A percentile compares a stretch with the other conserved stretches of the same genome.
These are phyloP conservation scores for Pseudopithomyces chartarum DNA, from an alignment of 2,329 filamentous ascomycete genomes.

Conservation along the genomic window DNA sequence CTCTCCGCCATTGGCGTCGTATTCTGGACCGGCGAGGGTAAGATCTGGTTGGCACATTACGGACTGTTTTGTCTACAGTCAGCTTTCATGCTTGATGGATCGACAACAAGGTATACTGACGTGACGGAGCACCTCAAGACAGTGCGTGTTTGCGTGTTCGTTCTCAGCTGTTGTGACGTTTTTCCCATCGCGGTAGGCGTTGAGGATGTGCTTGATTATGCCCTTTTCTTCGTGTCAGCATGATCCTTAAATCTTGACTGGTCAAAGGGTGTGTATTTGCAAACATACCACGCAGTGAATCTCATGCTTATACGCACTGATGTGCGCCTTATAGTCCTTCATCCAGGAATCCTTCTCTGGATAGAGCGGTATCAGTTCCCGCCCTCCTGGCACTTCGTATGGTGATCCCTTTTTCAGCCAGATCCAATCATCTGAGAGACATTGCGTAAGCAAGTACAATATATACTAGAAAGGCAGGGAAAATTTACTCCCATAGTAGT, in stretches of 20 bases:
- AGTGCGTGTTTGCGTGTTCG: too few relatives aligned
- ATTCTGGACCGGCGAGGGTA: background rate
- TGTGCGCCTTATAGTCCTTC: background rate
- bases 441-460: background rate
- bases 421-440: background rate
- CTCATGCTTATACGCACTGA: conserved; percentile 1
- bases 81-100: too few relatives aligned
- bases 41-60: conserved; percentile 2
- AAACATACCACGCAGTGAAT: background rate
- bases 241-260: too few relatives aligned
- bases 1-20: background rate
- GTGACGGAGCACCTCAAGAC: too few relatives aligned
- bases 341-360: background rate
- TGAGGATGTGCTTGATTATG: too few relatives aligned
- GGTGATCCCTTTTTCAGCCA: background rate
- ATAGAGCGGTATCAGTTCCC: background rate
- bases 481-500: too few relatives aligned
- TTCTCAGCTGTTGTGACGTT: too few relatives aligned
- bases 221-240: too few relatives aligned
- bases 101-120: too few relatives aligned
- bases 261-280: background rate
- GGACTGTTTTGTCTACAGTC: background rate
- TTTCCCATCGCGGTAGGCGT: too few relatives aligned
- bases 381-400: background rate
- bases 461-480: background rate